Evolutionary conservation across 768 basidiomycete genomes (phyloP), one percentile per base, ranked within the genome.

Genomic region (Galerina marginata): DNA sequence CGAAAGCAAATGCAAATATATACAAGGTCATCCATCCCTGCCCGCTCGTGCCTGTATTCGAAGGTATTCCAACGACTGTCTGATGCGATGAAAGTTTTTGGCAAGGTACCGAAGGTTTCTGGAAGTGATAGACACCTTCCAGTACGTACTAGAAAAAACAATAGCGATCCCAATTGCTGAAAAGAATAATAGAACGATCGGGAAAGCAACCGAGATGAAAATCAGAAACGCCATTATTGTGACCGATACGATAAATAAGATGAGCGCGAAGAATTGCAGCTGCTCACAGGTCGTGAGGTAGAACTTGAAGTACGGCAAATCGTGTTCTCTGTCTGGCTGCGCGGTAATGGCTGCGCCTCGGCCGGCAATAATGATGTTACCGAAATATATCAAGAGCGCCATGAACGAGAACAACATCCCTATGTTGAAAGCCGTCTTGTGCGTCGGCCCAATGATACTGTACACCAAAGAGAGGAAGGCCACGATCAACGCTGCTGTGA

Each of bases 341-440:
- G 72, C 64, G 42, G 69, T 60, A 38, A 71, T 64, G 23, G 67
- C 67, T 23, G 71, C 68, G 12, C 69, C 73, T 9, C 69, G 65
- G 4, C 73, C 70, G 2, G 71, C 74, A 11, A 74, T 65, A 45
- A 76, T 42, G 51, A 76, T 73, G 46, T 71, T 72, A n/a, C 69
- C 69, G 38, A 76, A 64, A 37, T 76, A 74, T 3, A 72, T 20
- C 20, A 68, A 59, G 36, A 76, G 69, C 37, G 74, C 67, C 36
- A 75, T 67, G 45, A 74, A 68, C 51, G 71, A 67, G 37, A 77
- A 69, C 29, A 76, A 65, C 65, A 72, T 71, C 16, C 69, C 73
- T 23, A 74, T 61, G 38, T 71, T 70, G 59, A 69, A 75, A 1
- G 71, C 63, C 11, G 64, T 66, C 16, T 39, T 58, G 38, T 67